Conservation (phyloP, 163 green algal species). For the Prototheca wickerhamii region DNA sequence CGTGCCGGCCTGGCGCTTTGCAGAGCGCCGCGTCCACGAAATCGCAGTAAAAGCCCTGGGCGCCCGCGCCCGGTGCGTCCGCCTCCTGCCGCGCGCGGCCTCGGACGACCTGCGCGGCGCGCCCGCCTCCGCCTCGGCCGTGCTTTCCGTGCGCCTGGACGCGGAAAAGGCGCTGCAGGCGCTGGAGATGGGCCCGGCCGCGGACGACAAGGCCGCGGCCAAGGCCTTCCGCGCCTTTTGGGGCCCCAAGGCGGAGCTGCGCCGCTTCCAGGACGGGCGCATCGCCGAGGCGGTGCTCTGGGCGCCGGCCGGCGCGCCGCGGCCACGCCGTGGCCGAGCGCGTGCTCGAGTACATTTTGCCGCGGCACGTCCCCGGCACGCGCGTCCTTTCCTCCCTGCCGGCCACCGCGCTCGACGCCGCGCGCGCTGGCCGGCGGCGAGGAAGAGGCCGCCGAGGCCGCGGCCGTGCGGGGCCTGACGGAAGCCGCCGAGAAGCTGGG, state of each 20-base stretch:
- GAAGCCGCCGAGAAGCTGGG: conserved; percentile 50
- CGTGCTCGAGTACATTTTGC: conserved; percentile 36
- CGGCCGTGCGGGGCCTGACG: conserved; percentile 26
- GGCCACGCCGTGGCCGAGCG: not conserved
- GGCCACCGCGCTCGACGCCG: conserved; percentile 1
- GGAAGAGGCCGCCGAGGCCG: conserved; percentile 3
- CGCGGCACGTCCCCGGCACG: conserved; percentile 37
- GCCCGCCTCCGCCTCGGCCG: conserved; percentile 2
- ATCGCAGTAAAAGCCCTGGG: conserved; percentile 37
- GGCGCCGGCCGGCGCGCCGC: conserved; percentile 23
- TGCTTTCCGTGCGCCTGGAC: conserved; percentile 36
- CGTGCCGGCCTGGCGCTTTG: not conserved
- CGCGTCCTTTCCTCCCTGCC: conserved; percentile 19
- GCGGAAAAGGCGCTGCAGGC: conserved; percentile 27
- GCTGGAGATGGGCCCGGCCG: conserved; percentile 63
- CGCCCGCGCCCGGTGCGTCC: conserved; percentile 39
- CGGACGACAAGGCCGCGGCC: conserved; percentile 47
- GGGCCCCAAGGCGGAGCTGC: conserved; percentile 68
- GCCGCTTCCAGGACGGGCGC: conserved; percentile 64
- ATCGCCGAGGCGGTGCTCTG: conserved; percentile 71
- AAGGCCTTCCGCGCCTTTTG: conserved; percentile 73
- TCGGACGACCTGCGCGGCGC: not conserved
- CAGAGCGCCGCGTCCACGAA: conserved; percentile 34
- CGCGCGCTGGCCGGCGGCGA: conserved; percentile 24
- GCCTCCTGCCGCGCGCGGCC: conserved; percentile 23